Evolutionary conservation across 352 stramenopile species (phyloP).

Genomic region (Saprolegnia diclina): DNA sequence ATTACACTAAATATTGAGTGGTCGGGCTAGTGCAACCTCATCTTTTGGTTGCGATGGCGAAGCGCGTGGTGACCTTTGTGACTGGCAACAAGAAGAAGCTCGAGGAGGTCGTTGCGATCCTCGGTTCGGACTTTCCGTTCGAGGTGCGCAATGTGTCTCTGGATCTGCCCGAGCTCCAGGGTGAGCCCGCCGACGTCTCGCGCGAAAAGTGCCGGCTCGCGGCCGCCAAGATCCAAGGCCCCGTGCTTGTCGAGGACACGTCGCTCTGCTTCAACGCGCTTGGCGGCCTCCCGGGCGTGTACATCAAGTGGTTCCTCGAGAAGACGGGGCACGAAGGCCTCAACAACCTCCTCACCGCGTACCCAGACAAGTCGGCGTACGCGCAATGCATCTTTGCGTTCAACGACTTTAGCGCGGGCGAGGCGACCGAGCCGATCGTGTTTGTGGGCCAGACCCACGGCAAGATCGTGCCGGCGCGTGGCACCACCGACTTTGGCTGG

Average conservation of each 20-base stretch:
- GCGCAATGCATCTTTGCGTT: conserved; percentile 96
- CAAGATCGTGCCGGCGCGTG: conserved; percentile 89
- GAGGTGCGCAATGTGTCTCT: conserved; percentile 89
- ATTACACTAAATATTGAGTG: conserved; percentile 1
- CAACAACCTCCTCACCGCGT: conserved; percentile 93
- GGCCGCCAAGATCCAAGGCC: conserved; percentile 71
- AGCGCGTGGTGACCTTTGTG: conserved; percentile 27
- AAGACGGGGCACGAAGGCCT: conserved; percentile 90
- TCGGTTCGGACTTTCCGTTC: conserved; percentile 85
- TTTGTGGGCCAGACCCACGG: conserved; percentile 91
- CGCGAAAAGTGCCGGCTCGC: conserved; percentile 92
- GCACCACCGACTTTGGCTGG: conserved; percentile 85
- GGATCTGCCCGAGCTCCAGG: conserved; percentile 97
- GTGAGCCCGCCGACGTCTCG: conserved; percentile 92
- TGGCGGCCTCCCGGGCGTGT: conserved; percentile 90
- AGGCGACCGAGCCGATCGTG: conserved; percentile 78
- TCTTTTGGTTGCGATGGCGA: conserved; percentile 10
- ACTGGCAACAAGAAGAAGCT: conserved; percentile 29
- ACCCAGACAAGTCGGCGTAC: conserved; percentile 94
- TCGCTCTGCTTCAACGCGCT: conserved; percentile 96
- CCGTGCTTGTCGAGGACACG: conserved; percentile 95
- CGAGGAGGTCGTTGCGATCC: conserved; percentile 42
- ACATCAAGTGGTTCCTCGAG: conserved; percentile 99
- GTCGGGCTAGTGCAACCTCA: neutral
- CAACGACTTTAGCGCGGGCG: conserved; percentile 33